These are phyloP conservation scores for Passiflora organensis DNA, from an alignment of 345 rosid genomes.

Conservation along the genomic window DNA sequence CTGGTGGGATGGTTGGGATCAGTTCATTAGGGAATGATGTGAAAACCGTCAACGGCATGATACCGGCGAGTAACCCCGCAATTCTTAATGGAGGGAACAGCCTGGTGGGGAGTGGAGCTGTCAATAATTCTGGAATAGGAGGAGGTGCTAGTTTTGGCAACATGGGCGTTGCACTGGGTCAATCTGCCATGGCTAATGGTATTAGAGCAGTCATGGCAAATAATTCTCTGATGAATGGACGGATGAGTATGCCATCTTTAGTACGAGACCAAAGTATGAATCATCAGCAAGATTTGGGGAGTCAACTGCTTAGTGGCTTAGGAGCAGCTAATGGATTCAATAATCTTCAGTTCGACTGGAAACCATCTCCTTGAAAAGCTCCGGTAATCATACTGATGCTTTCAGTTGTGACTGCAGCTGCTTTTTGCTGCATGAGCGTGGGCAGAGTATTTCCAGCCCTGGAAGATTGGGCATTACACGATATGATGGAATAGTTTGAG, in stretches of 20 bases:
- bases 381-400: slow-evolving; percentile 5
- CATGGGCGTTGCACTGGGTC: slow-evolving; percentile 58
- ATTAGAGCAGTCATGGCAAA: slow-evolving; percentile 57
- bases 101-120: slow-evolving; percentile 48
- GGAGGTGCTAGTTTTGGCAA: slow-evolving; percentile 38
- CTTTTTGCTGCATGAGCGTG: slow-evolving; percentile 27
- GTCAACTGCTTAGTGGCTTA: slow-evolving; percentile 56
- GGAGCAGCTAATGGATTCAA: slow-evolving; percentile 71
- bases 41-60: slow-evolving; percentile 47
- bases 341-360: slow-evolving; percentile 87
- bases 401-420: slow-evolving; percentile 22
- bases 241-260: slow-evolving; percentile 50
- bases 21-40: slow-evolving; percentile 53
- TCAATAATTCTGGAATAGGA: slow-evolving; percentile 38
- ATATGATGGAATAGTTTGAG: slow-evolving; percentile 18
- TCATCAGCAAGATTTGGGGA: slow-evolving; percentile 77
- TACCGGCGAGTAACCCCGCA: slow-evolving; percentile 39
- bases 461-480: slow-evolving; percentile 19
- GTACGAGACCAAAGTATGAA: slow-evolving; percentile 57
- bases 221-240: slow-evolving; percentile 63
- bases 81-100: slow-evolving; percentile 41
- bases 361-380: slow-evolving; percentile 45
- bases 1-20: slow-evolving; percentile 49
- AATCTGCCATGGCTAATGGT: slow-evolving; percentile 54
- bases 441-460: slow-evolving; percentile 32